These are phyloP conservation scores for Metschnikowia cerradonensis DNA, from an alignment of 805 yeast genomes.

Conservation along the genomic window DNA sequence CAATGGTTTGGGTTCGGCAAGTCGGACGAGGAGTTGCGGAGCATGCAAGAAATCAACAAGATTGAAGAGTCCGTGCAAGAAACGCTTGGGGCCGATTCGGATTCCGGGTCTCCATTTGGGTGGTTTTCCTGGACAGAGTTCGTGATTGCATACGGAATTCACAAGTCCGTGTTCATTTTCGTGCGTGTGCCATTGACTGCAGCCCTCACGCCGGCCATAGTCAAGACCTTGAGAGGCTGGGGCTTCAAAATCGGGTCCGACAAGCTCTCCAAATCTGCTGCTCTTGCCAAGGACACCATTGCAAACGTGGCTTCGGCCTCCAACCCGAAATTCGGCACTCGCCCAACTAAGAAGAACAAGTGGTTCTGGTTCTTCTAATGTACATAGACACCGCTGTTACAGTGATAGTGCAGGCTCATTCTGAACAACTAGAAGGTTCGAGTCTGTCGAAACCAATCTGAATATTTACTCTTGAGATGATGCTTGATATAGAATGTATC, in stretches of 20 bases:
- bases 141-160: constrained; percentile 87
- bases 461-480: no score
- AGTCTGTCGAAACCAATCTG: no score
- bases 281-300: constrained; percentile 12
- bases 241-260: constrained; percentile 73
- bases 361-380: constrained; percentile 59
- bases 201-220: constrained; percentile 82
- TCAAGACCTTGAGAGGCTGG: constrained; percentile 59
- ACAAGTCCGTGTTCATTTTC: constrained; percentile 72
- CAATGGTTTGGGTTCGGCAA: constrained; percentile 60
- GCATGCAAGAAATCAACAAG: constrained; percentile 31
- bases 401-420: background rate
- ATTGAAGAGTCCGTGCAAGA: constrained; percentile 26
- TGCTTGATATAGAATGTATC: no score
- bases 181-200: constrained; percentile 88
- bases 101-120: constrained; percentile 19
- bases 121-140: constrained; percentile 71
- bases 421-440: no score
- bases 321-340: constrained; percentile 49
- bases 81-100: constrained; percentile 20
- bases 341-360: constrained; percentile 47
- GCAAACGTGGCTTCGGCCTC: constrained; percentile 41
- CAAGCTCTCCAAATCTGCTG: constrained; percentile 40
- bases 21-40: constrained; percentile 38
- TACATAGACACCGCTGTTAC: background rate